A percentile compares a stretch with the other conserved stretches of the same genome.
These are phyloP conservation scores for Chamaecrista fasciculata DNA, from an alignment of 306 rosid species.

Conservation along the genomic window DNA sequence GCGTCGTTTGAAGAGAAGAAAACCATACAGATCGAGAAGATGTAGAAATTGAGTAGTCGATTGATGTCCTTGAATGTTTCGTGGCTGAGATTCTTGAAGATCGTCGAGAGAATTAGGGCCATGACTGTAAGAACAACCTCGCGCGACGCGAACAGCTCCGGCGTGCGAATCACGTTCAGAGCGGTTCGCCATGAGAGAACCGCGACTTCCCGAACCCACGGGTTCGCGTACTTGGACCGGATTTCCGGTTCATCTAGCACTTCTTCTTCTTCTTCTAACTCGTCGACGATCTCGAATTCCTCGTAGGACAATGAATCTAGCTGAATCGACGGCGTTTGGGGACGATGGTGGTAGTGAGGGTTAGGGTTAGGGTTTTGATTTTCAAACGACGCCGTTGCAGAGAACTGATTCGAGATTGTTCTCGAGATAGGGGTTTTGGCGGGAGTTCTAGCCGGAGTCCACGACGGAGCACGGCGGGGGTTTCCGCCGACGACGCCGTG, in stretches of 20 bases:
- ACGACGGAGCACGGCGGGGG: conserved; percentile 68
- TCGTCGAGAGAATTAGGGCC: conserved; percentile 69
- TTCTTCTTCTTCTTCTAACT: conserved; percentile 7
- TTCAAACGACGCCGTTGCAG: conserved; percentile 35
- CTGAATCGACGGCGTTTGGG: conserved; percentile 45
- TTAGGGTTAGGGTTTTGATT: conserved; percentile 35
- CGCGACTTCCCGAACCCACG: conserved; percentile 75
- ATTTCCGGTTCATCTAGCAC: conserved; percentile 51
- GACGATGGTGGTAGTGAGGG: too few relatives aligned
- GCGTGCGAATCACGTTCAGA: conserved; percentile 79
- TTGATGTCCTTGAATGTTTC: conserved; percentile 63
- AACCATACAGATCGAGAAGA: conserved; percentile 76
- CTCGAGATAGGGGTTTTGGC: conserved; percentile 55
- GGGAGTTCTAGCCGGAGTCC: conserved; percentile 90
- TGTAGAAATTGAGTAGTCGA: conserved; percentile 84
- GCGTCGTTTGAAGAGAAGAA: conserved; percentile 96
- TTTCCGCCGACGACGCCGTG: conserved; percentile 79
- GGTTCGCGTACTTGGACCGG: conserved; percentile 72
- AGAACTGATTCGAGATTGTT: conserved; percentile 54
- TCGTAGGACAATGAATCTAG: conserved; percentile 43
- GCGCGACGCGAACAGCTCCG: conserved; percentile 84
- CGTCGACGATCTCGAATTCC: conserved; percentile 49
- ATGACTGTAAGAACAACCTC: conserved; percentile 78
- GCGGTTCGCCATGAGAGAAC: conserved; percentile 78
- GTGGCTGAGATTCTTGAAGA: conserved; percentile 49